These are phyloP conservation scores for Colletotrichum tofieldiae DNA, from an alignment of 2,329 filamentous ascomycete species.

Conservation along the genomic window DNA sequence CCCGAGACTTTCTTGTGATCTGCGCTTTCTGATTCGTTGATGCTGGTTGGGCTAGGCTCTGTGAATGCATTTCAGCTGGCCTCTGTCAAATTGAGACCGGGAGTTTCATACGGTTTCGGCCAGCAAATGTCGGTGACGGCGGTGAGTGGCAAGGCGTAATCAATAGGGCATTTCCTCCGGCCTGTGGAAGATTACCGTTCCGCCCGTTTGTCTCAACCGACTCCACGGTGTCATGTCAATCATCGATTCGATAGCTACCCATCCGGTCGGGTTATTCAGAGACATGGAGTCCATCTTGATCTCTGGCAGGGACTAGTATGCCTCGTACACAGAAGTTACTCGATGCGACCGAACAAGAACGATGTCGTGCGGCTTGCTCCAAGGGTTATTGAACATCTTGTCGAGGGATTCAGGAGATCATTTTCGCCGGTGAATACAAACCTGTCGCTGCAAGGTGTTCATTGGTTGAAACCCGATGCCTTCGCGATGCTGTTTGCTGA, in stretches of 20 bases:
- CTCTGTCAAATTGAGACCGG: slow-evolving; percentile 15
- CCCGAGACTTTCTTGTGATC: neutral
- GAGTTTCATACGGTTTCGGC: slow-evolving; percentile 27
- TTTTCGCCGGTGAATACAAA: neutral
- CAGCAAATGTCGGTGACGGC: slow-evolving; percentile 32
- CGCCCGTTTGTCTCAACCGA: slow-evolving; percentile 30
- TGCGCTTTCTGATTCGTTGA: slow-evolving; percentile 22
- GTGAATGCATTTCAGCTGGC: slow-evolving; percentile 24
- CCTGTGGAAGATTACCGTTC: neutral
- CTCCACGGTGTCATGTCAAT: slow-evolving; percentile 20
- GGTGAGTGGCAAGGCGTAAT: slow-evolving; percentile 8
- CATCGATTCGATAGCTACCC: slow-evolving; percentile 7
- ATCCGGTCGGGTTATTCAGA: slow-evolving; percentile 14
- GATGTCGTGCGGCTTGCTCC: neutral
- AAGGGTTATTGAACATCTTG: neutral
- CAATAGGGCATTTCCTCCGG: neutral
- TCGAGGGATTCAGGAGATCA: neutral
- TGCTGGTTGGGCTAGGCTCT: neutral
- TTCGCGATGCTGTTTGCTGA: neutral
- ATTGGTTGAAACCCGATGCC: neutral
- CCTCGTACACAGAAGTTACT: neutral
- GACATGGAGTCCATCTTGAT: neutral
- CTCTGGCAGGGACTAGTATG: neutral
- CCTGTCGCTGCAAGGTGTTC: neutral
- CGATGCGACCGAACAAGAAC: too few relatives aligned